Evolutionary conservation across 2,329 filamentous ascomycete genomes (phyloP), one percentile per base, ranked within the genome.

Genomic region (Sporothrix humicola): DNA sequence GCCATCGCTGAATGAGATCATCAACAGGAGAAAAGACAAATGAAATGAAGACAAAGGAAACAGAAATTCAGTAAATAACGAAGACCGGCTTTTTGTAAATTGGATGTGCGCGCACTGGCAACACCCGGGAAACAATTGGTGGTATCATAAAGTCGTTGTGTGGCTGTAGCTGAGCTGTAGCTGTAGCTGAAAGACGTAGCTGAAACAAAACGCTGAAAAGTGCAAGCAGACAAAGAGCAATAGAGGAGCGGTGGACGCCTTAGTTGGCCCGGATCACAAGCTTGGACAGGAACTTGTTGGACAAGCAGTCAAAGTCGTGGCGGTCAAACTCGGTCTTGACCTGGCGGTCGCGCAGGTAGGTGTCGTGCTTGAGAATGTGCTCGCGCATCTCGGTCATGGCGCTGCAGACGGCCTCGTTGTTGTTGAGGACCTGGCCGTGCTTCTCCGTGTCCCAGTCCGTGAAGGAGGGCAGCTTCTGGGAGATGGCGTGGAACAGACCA

Each of bases 271-370:
- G 94, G 82, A 98, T 97, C 81, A 98, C 95, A 80, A 98, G 89
- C 84, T 97, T 97, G 52, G 95, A 97, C 78, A 98, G 85, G 86
- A 98, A 98, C 86, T 98, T 98, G 87, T 97, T 98, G 71, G 95
- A 97, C 81, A 98, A 84, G 75, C 91, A 96, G 85, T 98, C 95
- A 81, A 98, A 98, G 85, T 98, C 93, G 79, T 92, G 89, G 78
- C 93, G 91, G 85, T 97, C 92, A 82, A 97, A 98, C 83, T 92
- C 93, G 79, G 92, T 76, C 59, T 90, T 72, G 74, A 91, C 90
- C 77, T 89, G 88, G 78, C 95, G 93, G 75, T 90, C 90, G 79
- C 93, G 91, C 75, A 98, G 88, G 83, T 98, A 98, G 72, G 89
- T 86, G 85, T 98, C 95, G 85, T 98, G 93, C 90, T 96, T 95